phyloP scores from a whole-genome alignment of 352 stramenopile genomes.

The Globisporangium barbulae region DNA sequence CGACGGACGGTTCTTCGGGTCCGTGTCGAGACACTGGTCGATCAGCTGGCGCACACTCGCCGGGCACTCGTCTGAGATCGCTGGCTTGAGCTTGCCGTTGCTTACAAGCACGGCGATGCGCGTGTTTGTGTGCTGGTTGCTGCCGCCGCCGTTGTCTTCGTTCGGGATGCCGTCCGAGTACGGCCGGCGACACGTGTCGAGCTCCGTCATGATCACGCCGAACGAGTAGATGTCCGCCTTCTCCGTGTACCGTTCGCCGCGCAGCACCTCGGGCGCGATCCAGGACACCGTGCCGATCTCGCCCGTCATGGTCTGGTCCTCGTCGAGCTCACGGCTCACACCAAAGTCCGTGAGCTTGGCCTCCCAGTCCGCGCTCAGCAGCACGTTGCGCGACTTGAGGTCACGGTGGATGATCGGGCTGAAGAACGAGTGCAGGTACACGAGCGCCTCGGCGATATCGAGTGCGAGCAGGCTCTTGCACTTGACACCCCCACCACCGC shows the following conservation, averaged over 20 bases:
- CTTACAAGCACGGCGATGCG: conserved; percentile 58
- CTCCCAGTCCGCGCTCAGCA: conserved; percentile 24
- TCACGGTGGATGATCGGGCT: conserved; percentile 76
- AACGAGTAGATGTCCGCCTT: conserved; percentile 31
- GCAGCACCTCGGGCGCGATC: conserved; percentile 32
- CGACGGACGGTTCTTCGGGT: conserved; percentile 50
- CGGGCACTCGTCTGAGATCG: conserved; percentile 49
- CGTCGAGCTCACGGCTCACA: conserved; percentile 22
- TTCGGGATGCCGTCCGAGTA: conserved; percentile 19
- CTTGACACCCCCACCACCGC: neutral
- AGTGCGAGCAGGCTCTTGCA: conserved; percentile 40
- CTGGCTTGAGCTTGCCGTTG: conserved; percentile 40
- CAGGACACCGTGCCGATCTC: conserved; percentile 36
- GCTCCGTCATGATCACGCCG: conserved; percentile 34
- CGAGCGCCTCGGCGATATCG: conserved; percentile 36
- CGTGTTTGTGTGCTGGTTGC: conserved; percentile 21
- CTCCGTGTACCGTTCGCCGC: conserved; percentile 26
- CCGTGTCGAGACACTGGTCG: conserved; percentile 44
- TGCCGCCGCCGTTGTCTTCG: conserved; percentile 15
- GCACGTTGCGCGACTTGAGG: conserved; percentile 81
- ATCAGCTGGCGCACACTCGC: conserved; percentile 39
- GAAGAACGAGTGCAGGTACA: conserved; percentile 53
- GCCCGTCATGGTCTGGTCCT: conserved; percentile 31
- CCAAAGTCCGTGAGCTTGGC: conserved; percentile 27
- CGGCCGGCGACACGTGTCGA: conserved; percentile 36